Evolutionary conservation across 371 early-diverging fungal genomes (phyloP), one percentile per base, ranked within the genome.

Genomic region (Mucor piriformis): DNA sequence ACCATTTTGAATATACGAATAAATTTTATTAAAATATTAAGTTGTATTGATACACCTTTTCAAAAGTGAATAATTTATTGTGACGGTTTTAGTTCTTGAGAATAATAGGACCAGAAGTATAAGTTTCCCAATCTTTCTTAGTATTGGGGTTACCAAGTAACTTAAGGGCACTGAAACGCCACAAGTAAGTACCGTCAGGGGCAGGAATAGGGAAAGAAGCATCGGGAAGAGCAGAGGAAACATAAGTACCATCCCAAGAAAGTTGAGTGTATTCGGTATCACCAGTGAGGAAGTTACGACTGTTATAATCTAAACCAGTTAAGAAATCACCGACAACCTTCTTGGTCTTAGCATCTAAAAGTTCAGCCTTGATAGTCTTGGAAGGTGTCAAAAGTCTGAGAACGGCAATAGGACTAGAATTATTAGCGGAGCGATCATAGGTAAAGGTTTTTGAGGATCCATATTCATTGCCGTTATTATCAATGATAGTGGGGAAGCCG

Each of bases 1-100:
- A n/a, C n/a, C n/a, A n/a, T n/a, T n/a, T n/a, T n/a, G n/a, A n/a
- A n/a, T n/a, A n/a, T n/a, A n/a, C n/a, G n/a, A n/a, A n/a, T n/a
- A n/a, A n/a, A n/a, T n/a, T n/a, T n/a, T n/a, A n/a, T n/a, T n/a
- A n/a, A n/a, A n/a, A n/a, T n/a, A n/a, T n/a, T n/a, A n/a, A n/a
- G n/a, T n/a, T n/a, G n/a, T n/a, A n/a, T n/a, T n/a, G n/a, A n/a
- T n/a, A n/a, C n/a, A n/a, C n/a, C n/a, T n/a, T n/a, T n/a, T n/a
- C n/a, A n/a, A n/a, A n/a, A n/a, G n/a, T n/a, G n/a, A n/a, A n/a
- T n/a, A n/a, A n/a, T n/a, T n/a, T n/a, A n/a, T n/a, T n/a, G n/a
- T n/a, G n/a, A n/a, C n/a, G n/a, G n/a, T 13, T 42, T 63, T 69
- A 73, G 44, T 73, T 69, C 53, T 69, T 63, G 20, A 73, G 62